Percentiles rank a stretch among this genome's conserved stretches.
phyloP scores from a whole-genome alignment of 2,329 filamentous ascomycete genomes.

The Thelonectria rubi region DNA sequence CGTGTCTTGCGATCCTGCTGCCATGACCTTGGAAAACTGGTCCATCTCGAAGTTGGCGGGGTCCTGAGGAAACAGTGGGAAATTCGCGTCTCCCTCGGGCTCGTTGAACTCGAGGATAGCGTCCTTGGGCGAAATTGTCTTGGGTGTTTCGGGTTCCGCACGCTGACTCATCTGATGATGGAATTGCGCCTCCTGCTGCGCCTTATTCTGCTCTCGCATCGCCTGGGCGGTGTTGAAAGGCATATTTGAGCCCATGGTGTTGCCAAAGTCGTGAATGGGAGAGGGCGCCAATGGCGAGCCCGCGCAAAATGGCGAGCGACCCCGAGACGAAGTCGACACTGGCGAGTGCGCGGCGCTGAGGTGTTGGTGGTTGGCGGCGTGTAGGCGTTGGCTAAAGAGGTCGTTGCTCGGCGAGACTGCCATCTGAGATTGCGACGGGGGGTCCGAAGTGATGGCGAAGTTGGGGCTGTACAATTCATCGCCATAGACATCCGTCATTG shows the following conservation, averaged over 20 bases:
- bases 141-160: constrained; percentile 63
- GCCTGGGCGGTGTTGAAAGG: constrained; percentile 64
- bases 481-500: constrained; percentile 84
- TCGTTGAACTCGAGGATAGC: constrained; percentile 87
- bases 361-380: constrained; percentile 80
- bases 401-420: constrained; percentile 61
- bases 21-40: constrained; percentile 49
- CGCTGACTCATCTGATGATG: constrained; percentile 53
- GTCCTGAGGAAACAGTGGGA: constrained; percentile 76
- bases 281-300: constrained; percentile 69
- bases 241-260: constrained; percentile 32
- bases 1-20: constrained; percentile 29
- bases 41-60: constrained; percentile 57
- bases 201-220: constrained; percentile 68
- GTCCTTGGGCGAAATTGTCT: constrained; percentile 95
- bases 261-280: constrained; percentile 54
- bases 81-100: constrained; percentile 72
- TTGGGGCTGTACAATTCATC: constrained; percentile 86
- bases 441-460: constrained; percentile 66
- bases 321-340: constrained; percentile 61
- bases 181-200: constrained; percentile 64
- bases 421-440: constrained; percentile 57
- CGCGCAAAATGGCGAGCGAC: constrained; percentile 83
- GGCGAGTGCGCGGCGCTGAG: constrained; percentile 66
- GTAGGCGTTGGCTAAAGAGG: constrained; percentile 78